Percentiles rank a stretch among this genome's conserved stretches.
Conservation (phyloP, 306 rosid species). For the Senna siamea region DNA sequence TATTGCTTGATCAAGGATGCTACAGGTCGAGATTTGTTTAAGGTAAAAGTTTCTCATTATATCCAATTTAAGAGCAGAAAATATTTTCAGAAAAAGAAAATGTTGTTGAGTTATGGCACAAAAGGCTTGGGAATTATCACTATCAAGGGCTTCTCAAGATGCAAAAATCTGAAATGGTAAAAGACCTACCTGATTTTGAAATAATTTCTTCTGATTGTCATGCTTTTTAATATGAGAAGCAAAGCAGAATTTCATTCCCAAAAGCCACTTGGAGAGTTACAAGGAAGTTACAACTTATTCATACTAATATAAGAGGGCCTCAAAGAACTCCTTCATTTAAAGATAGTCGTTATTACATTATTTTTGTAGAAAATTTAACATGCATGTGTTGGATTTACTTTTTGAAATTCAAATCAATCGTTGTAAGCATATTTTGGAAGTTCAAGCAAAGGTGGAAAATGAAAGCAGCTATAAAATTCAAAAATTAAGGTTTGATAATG, state of each 20-base stretch:
- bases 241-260: not conserved
- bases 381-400: too few species aligned
- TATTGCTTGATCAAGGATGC: too few species aligned
- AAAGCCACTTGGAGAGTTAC: not conserved
- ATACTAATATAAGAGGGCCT: not conserved
- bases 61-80: not conserved
- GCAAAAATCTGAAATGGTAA: not conserved
- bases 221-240: not conserved
- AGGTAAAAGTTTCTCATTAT: too few species aligned
- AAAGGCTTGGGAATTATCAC: not conserved
- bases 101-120: not conserved
- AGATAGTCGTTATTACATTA: not conserved
- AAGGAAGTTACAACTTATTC: not conserved
- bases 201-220: not conserved
- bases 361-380: not conserved
- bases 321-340: not conserved
- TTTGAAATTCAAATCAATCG: too few species aligned
- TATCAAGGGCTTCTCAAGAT: not conserved
- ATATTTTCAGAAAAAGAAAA: not conserved
- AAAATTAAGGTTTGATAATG: too few species aligned
- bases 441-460: too few species aligned
- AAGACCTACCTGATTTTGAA: not conserved
- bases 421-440: too few species aligned
- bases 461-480: too few species aligned
- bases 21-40: too few species aligned